phyloP scores from a whole-genome alignment of 805 yeast genomes.

The Jamesozyma piceae region DNA sequence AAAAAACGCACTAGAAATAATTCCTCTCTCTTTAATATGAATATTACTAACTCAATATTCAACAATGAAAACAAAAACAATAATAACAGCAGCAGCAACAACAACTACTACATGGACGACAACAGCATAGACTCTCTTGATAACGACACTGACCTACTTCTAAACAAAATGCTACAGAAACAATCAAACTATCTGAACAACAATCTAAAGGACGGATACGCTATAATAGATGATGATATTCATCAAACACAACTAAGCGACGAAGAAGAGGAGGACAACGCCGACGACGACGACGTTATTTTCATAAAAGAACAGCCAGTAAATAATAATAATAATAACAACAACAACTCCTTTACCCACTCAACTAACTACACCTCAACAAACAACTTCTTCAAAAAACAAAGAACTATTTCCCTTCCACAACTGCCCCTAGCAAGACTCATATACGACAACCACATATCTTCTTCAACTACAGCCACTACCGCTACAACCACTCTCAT shows the following conservation, averaged over 20 bases:
- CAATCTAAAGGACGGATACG: constrained; percentile 14
- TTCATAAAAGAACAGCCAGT: constrained; percentile 25
- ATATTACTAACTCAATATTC: not conserved
- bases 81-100: not conserved
- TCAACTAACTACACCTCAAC: not conserved
- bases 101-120: not conserved
- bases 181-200: constrained; percentile 17
- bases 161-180: constrained; percentile 16
- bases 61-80: not conserved
- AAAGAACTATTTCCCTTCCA: constrained; percentile 45
- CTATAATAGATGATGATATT: constrained; percentile 1
- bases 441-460: constrained; percentile 22
- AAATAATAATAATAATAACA: not conserved
- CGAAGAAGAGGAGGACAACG: constrained; percentile 9
- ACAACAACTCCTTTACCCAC: not conserved
- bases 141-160: not conserved
- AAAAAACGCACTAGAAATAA: constrained; percentile 3
- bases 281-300: constrained; percentile 24
- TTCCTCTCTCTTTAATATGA: not conserved
- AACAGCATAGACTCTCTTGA: not conserved
- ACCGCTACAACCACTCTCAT: not conserved
- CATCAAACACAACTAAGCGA: not conserved
- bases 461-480: not conserved
- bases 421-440: constrained; percentile 43
- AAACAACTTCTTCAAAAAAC: constrained; percentile 27